Evolutionary conservation across 1,284 basidiomycete species (phyloP), one percentile per base, ranked within the genome.

Genomic region (Ustilago crameri): DNA sequence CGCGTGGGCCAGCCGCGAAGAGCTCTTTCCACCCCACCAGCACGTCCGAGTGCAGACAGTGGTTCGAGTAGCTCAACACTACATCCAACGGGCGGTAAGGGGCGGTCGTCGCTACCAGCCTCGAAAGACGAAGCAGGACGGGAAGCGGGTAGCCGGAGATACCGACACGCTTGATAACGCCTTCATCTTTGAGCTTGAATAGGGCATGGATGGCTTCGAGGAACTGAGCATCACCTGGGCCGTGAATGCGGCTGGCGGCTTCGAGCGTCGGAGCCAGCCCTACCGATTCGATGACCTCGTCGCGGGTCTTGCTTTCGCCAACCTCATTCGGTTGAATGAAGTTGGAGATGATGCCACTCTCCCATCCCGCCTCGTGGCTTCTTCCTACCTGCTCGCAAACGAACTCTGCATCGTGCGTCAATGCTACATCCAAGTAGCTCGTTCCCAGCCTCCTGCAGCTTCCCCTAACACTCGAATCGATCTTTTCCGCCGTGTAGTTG

Each of bases 321-420:
- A 67, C 56, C 4, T 43, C 40, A 12, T 26, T 22, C 10, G 64
- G 56, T 10, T 56, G 22, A 17, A 77, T 59, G 24, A 60, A 58
- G 0, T 74, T 73, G 5, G 68, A 80, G n/a, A 75, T 42, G 30
- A 73, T 46, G 9, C 65, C 65, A 22, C 60, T 64, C 44, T 69
- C 65, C 70, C 70, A 73, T 0, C 70, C 70, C 3, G 40, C 53
- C 37, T 65, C 48, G 30, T 73, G 65, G 53, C 70, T 73, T 0
- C 88, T 87, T 23, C 86, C 82, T 45, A 90, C 86, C 46, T 85
- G 82, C 1, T 89, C 87, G 23, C 88, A 88, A 12, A 96, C 89
- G 78, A 91, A 97, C 85, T 98, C 95, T 60, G 92, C 88, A 82
- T 98, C 95, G 82, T 98, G 95, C 35, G 97, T 86, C 77, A 93